phyloP scores from a whole-genome alignment of 179 eudicot genomes.

The Patellifolia procumbens region DNA sequence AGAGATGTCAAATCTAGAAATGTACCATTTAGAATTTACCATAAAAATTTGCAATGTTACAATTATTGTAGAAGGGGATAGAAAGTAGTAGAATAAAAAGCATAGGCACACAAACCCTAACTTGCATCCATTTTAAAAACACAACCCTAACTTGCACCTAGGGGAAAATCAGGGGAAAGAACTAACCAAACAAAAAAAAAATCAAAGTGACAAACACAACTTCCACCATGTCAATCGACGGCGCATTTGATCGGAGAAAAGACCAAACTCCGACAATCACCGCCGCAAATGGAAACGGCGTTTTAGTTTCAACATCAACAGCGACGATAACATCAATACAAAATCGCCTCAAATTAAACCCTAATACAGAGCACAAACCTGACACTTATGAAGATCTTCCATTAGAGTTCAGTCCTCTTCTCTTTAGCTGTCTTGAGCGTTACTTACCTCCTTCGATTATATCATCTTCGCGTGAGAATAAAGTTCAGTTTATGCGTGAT shows the following conservation, averaged over 20 bases:
- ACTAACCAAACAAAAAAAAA: slow-evolving; percentile 6
- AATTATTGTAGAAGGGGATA: no score
- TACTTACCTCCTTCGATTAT: slow-evolving; percentile 62
- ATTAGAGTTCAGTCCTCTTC: slow-evolving; percentile 62
- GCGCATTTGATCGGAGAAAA: slow-evolving; percentile 39
- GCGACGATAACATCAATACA: slow-evolving; percentile 27
- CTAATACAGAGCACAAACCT: slow-evolving; percentile 70
- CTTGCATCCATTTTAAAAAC: no score
- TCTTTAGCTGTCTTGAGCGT: slow-evolving; percentile 74
- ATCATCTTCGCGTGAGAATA: slow-evolving; percentile 48
- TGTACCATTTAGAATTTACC: no score
- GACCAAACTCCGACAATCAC: slow-evolving; percentile 19
- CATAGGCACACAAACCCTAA: slow-evolving; percentile 31
- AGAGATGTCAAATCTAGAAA: no score
- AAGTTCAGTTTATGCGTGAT: slow-evolving; percentile 61
- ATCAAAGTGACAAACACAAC: not conserved
- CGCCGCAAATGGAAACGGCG: slow-evolving; percentile 39
- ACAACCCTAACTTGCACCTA: no score
- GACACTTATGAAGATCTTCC: slow-evolving; percentile 66
- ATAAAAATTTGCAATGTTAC: no score
- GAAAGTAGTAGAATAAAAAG: no score
- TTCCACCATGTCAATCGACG: slow-evolving; percentile 42
- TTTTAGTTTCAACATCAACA: slow-evolving; percentile 30
- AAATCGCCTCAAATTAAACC: slow-evolving; percentile 61
- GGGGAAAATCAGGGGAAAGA: not conserved